A percentile compares a stretch with the other conserved stretches of the same genome.
phyloP scores from a whole-genome alignment of 345 rosid species.

The Lagerstroemia speciosa region DNA sequence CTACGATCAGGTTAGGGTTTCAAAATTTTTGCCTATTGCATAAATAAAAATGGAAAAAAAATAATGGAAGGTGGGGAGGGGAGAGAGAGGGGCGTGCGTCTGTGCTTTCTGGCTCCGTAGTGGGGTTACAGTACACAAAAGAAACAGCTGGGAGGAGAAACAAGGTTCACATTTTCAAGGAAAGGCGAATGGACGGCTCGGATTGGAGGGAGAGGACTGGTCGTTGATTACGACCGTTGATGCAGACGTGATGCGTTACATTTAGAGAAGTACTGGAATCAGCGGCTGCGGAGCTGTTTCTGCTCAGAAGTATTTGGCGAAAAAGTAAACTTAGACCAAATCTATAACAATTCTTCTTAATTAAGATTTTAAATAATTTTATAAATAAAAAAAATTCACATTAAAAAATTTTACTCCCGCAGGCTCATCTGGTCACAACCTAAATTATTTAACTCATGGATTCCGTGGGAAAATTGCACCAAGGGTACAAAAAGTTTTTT shows the following conservation, averaged over 20 bases:
- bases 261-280: background rate
- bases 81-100: background rate
- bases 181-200: background rate
- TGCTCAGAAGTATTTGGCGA: no score
- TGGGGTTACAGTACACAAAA: background rate
- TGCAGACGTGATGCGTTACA: background rate
- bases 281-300: no score
- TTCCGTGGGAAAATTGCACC: no score
- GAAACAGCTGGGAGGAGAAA: background rate
- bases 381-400: no score
- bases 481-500: no score
- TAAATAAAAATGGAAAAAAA: background rate
- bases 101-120: background rate
- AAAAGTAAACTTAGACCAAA: no score
- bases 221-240: background rate
- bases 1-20: background rate
- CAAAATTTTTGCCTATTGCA: background rate
- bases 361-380: no score
- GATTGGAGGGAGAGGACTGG: background rate
- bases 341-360: no score
- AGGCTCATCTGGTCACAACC: no score
- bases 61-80: background rate
- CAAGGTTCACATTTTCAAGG: slow-evolving; percentile 5
- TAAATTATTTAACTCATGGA: no score
- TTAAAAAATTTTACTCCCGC: no score